Evolutionary conservation across 805 yeast species (phyloP).

Genomic region (Zygosaccharomyces kombuchaensis): DNA sequence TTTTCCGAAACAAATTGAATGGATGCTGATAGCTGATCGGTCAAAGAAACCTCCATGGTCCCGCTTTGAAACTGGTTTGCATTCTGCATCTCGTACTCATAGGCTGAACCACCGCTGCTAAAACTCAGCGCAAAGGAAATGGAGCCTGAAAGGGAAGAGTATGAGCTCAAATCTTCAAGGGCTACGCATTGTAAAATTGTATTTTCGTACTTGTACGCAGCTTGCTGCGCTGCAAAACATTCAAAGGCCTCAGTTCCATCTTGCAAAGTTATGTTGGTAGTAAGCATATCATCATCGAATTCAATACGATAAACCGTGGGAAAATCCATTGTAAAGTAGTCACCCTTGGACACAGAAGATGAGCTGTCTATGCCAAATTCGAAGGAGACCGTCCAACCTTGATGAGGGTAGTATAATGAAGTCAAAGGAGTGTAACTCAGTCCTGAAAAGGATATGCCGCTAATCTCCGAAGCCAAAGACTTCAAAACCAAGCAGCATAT

Average conservation of each 20-base stretch:
- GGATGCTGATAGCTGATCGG: slow-evolving; percentile 23
- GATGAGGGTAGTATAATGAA: slow-evolving; percentile 23
- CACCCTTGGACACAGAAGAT: slow-evolving; percentile 23
- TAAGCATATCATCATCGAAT: slow-evolving; percentile 24
- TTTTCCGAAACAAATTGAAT: slow-evolving; percentile 27
- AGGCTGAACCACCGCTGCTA: slow-evolving; percentile 35
- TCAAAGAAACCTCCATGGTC: slow-evolving; percentile 26
- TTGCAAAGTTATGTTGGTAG: slow-evolving; percentile 17
- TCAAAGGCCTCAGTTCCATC: slow-evolving; percentile 29
- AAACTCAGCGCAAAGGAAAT: slow-evolving; percentile 32
- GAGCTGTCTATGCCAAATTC: slow-evolving; percentile 21
- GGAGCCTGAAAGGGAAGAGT: slow-evolving; percentile 26
- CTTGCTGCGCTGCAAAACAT: slow-evolving; percentile 36
- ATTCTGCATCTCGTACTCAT: slow-evolving; percentile 32
- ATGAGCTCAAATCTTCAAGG: slow-evolving; percentile 16
- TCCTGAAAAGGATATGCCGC: slow-evolving; percentile 13
- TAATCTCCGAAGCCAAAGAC: slow-evolving; percentile 14
- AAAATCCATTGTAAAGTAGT: slow-evolving; percentile 27
- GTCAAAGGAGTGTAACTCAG: slow-evolving; percentile 15
- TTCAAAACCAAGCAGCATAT: background rate
- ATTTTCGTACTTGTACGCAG: slow-evolving; percentile 31
- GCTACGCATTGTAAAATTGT: slow-evolving; percentile 34
- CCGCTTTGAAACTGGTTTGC: slow-evolving; percentile 33
- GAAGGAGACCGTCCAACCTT: slow-evolving; percentile 35
- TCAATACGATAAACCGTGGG: slow-evolving; percentile 36